A percentile compares a stretch with the other conserved stretches of the same genome.
These are phyloP conservation scores for Emericellopsis terricola DNA, from an alignment of 495 filamentous ascomycete species.

Conservation along the genomic window DNA sequence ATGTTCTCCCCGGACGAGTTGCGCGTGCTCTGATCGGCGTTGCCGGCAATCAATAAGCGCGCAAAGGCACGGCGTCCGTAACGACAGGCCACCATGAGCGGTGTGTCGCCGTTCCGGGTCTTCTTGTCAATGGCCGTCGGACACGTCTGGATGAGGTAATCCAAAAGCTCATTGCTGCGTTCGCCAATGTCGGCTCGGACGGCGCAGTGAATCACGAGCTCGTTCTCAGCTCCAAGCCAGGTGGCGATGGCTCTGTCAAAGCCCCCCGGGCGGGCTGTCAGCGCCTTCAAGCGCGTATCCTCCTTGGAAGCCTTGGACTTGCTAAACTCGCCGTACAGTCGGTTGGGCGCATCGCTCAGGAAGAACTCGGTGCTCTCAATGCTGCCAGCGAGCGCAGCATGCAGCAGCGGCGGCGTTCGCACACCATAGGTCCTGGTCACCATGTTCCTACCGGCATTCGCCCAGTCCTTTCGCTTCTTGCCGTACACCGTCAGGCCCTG, in stretches of 20 bases:
- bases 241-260: constrained; percentile 38
- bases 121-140: constrained; percentile 41
- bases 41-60: constrained; percentile 40
- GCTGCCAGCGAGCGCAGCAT: constrained; percentile 34
- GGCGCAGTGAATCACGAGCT: constrained; percentile 49
- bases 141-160: constrained; percentile 38
- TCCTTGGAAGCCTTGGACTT: constrained; percentile 30
- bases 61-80: constrained; percentile 31
- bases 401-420: constrained; percentile 34
- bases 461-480: constrained; percentile 45
- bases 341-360: constrained; percentile 40
- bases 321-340: constrained; percentile 44
- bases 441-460: constrained; percentile 29
- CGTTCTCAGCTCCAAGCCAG: constrained; percentile 40
- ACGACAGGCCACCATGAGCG: constrained; percentile 38
- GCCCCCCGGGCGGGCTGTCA: constrained; percentile 33
- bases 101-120: constrained; percentile 35
- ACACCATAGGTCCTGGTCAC: constrained; percentile 7
- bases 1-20: constrained; percentile 37
- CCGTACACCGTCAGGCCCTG: constrained; percentile 56
- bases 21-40: constrained; percentile 43
- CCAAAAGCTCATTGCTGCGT: constrained; percentile 31
- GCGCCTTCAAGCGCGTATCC: constrained; percentile 35
- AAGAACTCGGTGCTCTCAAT: constrained; percentile 52
- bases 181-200: constrained; percentile 23